phyloP scores from a whole-genome alignment of 495 filamentous ascomycete genomes.

The Copromyces sp. region DNA sequence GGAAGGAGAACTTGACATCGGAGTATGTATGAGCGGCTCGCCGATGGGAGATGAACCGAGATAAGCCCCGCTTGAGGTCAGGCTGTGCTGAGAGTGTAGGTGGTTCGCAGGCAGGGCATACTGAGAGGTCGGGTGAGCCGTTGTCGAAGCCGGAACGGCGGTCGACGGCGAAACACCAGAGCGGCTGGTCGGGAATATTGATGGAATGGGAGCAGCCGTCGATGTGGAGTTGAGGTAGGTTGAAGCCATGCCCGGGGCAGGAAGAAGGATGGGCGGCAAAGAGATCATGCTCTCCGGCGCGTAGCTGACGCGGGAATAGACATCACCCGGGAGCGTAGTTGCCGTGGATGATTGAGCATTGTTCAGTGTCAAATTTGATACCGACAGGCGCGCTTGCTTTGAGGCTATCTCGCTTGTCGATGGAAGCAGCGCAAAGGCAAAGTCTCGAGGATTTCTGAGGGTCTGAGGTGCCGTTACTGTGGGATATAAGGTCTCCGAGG shows the following conservation, averaged over 20 bases:
- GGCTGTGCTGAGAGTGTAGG: conserved; percentile 23
- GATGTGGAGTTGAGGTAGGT: conserved; percentile 29
- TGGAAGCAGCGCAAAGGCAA: not conserved
- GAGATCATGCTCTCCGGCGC: conserved; percentile 21
- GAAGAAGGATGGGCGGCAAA: conserved; percentile 33
- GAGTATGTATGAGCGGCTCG: conserved; percentile 43
- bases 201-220: conserved; percentile 20
- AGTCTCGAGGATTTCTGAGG: not conserved
- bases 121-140: conserved; percentile 11
- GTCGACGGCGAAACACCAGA: conserved; percentile 7
- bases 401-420: not conserved
- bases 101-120: conserved; percentile 38
- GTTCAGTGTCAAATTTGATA: conserved; percentile 36
- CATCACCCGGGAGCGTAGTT: conserved; percentile 6
- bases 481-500: not conserved
- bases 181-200: conserved; percentile 24
- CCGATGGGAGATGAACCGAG: conserved; percentile 40
- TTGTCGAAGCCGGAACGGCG: conserved; percentile 13
- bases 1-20: conserved; percentile 45
- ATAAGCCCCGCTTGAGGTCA: conserved; percentile 19
- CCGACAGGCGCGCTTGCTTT: conserved; percentile 25
- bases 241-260: conserved; percentile 41
- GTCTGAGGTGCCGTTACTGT: not conserved
- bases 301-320: conserved; percentile 16
- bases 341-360: conserved; percentile 16